A percentile compares a stretch with the other conserved stretches of the same genome.
Conservation (phyloP, 2,329 filamentous ascomycete genomes). For the Diaporthe longicolla region DNA sequence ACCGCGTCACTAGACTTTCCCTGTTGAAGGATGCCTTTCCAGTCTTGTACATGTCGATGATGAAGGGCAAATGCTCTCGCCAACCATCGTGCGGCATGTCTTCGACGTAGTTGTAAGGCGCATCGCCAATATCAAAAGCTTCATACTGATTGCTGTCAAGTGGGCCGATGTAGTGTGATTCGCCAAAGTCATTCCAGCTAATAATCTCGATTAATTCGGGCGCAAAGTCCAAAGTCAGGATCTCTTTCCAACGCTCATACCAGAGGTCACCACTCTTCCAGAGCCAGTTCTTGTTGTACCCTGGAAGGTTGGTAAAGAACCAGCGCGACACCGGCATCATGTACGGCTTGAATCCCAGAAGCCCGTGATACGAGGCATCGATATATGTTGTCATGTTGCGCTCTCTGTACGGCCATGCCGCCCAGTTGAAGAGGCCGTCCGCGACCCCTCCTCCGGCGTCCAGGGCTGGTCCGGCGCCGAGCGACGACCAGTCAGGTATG, state of each 20-base stretch:
- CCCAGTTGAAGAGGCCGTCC: constrained; percentile 57
- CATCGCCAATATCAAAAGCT: constrained; percentile 53
- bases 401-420: constrained; percentile 53
- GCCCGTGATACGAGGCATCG: constrained; percentile 52
- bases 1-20: no score
- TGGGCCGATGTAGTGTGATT: constrained; percentile 67
- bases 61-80: background rate
- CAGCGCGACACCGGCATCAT: constrained; percentile 71
- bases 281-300: constrained; percentile 72
- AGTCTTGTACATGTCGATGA: background rate
- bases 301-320: constrained; percentile 72
- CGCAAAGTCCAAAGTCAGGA: background rate
- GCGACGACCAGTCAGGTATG: constrained; percentile 62
- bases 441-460: constrained; percentile 40
- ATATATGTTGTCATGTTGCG: constrained; percentile 48
- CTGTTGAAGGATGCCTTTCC: background rate
- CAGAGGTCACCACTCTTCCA: constrained; percentile 61
- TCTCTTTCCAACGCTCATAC: no score
- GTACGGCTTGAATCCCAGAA: constrained; percentile 45
- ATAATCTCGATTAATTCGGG: constrained; percentile 60
- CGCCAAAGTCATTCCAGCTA: constrained; percentile 67
- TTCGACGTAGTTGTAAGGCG: constrained; percentile 61
- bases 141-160: constrained; percentile 53
- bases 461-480: constrained; percentile 50
- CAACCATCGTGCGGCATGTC: background rate